phyloP scores from a whole-genome alignment of 805 yeast genomes.

The Kodamaea neixiangensis region DNA sequence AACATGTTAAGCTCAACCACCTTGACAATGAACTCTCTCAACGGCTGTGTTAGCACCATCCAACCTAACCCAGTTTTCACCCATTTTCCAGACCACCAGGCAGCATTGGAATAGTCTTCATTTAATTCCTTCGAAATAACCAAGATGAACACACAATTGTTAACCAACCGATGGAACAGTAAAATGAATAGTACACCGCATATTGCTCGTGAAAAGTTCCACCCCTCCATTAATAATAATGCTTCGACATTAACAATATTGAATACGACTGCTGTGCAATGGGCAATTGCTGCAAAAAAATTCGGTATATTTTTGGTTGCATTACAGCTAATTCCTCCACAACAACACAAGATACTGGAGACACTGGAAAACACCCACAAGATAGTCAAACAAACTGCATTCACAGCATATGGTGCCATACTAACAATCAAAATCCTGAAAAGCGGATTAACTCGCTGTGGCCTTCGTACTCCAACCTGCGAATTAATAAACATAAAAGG shows the following conservation, averaged over 20 bases:
- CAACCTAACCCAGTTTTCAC: slow-evolving; percentile 38
- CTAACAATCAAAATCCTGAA: slow-evolving; percentile 59
- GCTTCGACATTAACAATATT: slow-evolving; percentile 38
- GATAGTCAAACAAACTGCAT: slow-evolving; percentile 30
- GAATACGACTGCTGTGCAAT: slow-evolving; percentile 38
- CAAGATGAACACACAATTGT: slow-evolving; percentile 31
- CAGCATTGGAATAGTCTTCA: slow-evolving; percentile 41
- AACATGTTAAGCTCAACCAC: slow-evolving; percentile 46
- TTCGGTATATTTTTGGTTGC: slow-evolving; percentile 21
- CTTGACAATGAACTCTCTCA: slow-evolving; percentile 49
- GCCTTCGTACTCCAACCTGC: slow-evolving; percentile 70
- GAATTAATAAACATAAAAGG: slow-evolving; percentile 83
- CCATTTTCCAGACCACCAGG: slow-evolving; percentile 62
- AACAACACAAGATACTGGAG: slow-evolving; percentile 23
- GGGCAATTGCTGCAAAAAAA: slow-evolving; percentile 32
- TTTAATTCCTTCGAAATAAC: slow-evolving; percentile 44
- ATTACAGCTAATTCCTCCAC: neutral
- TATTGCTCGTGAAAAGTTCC: slow-evolving; percentile 39
- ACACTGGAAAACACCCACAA: slow-evolving; percentile 38
- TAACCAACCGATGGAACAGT: slow-evolving; percentile 37
- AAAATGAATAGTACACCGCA: slow-evolving; percentile 41
- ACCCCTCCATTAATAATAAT: slow-evolving; percentile 44
- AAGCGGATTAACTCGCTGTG: slow-evolving; percentile 48
- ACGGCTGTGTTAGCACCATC: slow-evolving; percentile 42
- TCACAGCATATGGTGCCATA: slow-evolving; percentile 49